phyloP scores from a whole-genome alignment of 2,329 filamentous ascomycete genomes.

The Aspergillus fumigatiaffinis region DNA sequence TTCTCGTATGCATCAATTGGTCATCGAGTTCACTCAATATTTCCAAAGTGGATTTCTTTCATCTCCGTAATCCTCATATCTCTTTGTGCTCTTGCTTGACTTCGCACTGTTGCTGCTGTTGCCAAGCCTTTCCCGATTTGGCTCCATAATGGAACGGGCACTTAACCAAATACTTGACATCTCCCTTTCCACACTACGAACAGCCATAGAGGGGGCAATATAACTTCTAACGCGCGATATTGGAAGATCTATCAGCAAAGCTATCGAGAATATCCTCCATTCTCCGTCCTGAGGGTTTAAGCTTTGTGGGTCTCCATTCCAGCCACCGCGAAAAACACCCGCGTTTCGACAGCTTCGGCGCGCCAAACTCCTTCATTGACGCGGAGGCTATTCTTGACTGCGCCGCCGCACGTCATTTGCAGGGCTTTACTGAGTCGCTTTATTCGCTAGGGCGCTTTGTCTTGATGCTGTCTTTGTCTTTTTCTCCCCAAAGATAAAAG shows the following conservation, averaged over 20 bases:
- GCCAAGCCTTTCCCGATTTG: not conserved
- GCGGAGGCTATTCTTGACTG: not conserved
- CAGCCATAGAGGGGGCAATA: not conserved
- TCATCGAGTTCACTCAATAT: not conserved
- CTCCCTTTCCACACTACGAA: not conserved
- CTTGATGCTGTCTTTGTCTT: not conserved
- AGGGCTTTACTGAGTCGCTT: not conserved
- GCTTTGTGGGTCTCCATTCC: not conserved
- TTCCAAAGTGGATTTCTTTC: not conserved
- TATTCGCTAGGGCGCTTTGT: not conserved
- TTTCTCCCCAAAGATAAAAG: not conserved
- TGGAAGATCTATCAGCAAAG: not conserved
- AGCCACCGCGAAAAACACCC: not conserved
- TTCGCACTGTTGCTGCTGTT: not conserved
- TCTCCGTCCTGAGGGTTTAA: not conserved
- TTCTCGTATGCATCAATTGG: too few relatives aligned
- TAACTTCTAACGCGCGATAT: not conserved
- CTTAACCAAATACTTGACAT: not conserved
- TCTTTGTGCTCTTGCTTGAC: not conserved
- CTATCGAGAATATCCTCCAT: not conserved
- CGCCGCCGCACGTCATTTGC: not conserved
- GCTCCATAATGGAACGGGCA: not conserved
- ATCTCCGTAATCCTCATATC: not conserved
- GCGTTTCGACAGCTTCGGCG: not conserved
- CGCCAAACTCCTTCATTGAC: not conserved